Base-by-base conservation (phyloP, 116 monocot genomes). In the Phalaenopsis hybrid region DNA sequence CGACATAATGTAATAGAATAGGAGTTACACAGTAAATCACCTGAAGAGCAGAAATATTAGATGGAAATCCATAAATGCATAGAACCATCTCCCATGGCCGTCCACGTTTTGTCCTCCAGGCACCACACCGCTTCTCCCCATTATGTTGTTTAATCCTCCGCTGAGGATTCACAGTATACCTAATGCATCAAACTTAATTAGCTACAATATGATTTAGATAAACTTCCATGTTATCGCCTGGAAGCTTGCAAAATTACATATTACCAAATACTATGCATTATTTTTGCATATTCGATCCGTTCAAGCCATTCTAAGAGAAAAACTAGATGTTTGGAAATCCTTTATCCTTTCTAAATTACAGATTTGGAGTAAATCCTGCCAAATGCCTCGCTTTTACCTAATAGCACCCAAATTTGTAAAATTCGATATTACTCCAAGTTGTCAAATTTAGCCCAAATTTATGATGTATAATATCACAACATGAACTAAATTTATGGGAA, bases 31-130 rank as follows among this genome's bases (percentile, higher is more conserved):
- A 61, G 34, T 33, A 44, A 81, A 20, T 59, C 78, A 97, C 97
- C 91, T 93, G 95, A 61, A 98, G 93, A 15, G 98, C 98, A 21
- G 90, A 81, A 37, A 98, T 86, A 82, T 95, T 93, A 16, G 98
- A 83, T 10, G 90, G 95, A 75, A 95, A 98, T 9, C 98, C 98
- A 79, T 98, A 86, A 74, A 98, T 92, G 87, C 98, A 98, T 23
- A 98, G 77, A 31, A 98, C 81, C 98, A 98, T 98, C 78, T 98
- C 98, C 98, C 98, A 98, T 17, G 98, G 98, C 15, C 98, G 86
- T 20, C 92, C 90, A 3, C 84, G 59, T 81, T 90, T 93, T 12
- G 98, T 98, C 72, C 90, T 85, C 89, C 85, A 88, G 52, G 98
- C 98, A 9, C 95, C 98, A 43, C 89, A 87, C 65, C 72, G 82